Evolutionary conservation across 2,329 filamentous ascomycete species (phyloP), one percentile per base, ranked within the genome.

Genomic region (Xylariaceae sp.): DNA sequence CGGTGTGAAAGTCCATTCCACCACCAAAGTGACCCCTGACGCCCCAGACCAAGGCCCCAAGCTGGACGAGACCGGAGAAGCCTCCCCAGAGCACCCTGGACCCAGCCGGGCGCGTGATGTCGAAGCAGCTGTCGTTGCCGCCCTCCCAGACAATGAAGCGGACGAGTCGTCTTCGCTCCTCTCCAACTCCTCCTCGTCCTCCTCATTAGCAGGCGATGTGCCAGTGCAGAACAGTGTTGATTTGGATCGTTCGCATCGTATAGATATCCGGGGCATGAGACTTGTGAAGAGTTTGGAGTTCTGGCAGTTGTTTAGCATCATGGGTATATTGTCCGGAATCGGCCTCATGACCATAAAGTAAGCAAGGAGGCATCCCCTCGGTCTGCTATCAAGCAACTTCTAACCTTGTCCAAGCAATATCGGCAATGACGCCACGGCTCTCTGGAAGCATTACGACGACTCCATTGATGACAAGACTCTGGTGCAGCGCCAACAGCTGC

Each of bases 311-410:
- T 96, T 93, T 58, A 60, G 74, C 37, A 78, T 94, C 46, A 85
- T 98, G 73, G 88, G 81, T 24, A 74, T 95, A n/a, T 67, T 96
- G 42, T 87, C 88, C 5, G 92, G 92, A 33, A 83, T 95, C 49
- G 92, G 92, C 9, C 65, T 98, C 45, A 98, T 98, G 92, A 96
- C 90, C 1, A 98, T 98, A 63, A 98, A 98, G 88, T 94, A 70
- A 60, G 83, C 67, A 16, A 21, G 16, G 5, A 4, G 10, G 15
- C 11, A 15, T 29, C n/a, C n/a, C n/a, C n/a, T n/a, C n/a, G n/a
- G n/a, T n/a, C n/a, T n/a, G n/a, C 14, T 23, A 17, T 5, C 19
- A 18, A 19, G 13, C 9, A 11, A 30, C 6, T 6, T 13, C 15
- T n/a, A n/a, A n/a, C n/a, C n/a, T n/a, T n/a, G 31, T 9, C 26